Conservation (phyloP, 257 asterid species). For the Petunia axillaris region DNA sequence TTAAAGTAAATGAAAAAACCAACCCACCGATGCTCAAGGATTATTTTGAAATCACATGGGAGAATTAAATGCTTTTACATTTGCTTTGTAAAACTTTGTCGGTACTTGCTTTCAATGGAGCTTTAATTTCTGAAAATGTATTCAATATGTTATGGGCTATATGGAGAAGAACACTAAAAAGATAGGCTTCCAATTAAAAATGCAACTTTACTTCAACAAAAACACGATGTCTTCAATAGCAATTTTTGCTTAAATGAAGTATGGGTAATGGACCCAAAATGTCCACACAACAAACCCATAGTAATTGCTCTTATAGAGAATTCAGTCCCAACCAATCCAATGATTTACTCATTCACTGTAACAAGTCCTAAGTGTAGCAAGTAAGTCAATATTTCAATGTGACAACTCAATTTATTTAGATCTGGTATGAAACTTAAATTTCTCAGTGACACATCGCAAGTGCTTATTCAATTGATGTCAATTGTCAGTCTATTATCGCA, state of each 20-base stretch:
- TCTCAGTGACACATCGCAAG: not conserved
- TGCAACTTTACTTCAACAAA: not conserved
- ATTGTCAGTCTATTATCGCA: not conserved
- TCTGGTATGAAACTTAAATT: not conserved
- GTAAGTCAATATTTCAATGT: not conserved
- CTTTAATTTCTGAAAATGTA: not conserved
- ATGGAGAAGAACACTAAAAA: not conserved
- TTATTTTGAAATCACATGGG: conserved; percentile 16
- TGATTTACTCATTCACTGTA: not conserved
- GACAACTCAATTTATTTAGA: conserved; percentile 25
- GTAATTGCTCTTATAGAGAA: not conserved
- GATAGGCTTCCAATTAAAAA: not conserved
- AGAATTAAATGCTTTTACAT: conserved; percentile 12
- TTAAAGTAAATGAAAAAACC: not conserved
- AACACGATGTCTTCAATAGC: not conserved
- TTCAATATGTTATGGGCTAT: conserved; percentile 23
- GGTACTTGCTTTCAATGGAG: not conserved
- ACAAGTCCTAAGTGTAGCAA: too few relatives aligned
- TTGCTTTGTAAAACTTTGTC: not conserved
- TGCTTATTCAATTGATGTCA: not conserved
- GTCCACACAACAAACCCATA: not conserved
- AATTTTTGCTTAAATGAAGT: too few relatives aligned
- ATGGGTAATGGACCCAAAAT: not conserved
- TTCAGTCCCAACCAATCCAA: not conserved
- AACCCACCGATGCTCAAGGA: not conserved